Base-by-base conservation (phyloP, 805 yeast genomes). In the Metschnikowia bowlesiae region DNA sequence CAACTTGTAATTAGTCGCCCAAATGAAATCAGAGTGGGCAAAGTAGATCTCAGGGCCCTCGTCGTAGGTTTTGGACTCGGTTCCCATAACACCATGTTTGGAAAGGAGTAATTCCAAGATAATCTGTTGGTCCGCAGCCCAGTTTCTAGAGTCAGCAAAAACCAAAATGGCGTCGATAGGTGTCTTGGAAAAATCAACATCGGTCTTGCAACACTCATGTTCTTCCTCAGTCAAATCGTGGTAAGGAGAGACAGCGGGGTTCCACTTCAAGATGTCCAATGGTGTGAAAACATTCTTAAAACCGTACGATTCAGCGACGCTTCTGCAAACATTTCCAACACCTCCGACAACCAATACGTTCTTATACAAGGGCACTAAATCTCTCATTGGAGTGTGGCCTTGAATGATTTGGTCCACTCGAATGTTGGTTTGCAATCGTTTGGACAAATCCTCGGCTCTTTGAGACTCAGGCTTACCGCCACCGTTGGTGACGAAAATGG, bases 301-400 rank as follows among this genome's bases (percentile, higher is more conserved):
- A 0, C 96, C 96, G 64, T 89, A 89, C 32, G 80, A 82, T 62
- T 81, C 81, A 28, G 96, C 96, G 47, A 89, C 91, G 54, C 84
- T 78, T 56, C 94, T 78, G 63, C 96, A 89, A 10, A 84, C 82
- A 57, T 89, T 89, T 41, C 94, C 90, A 28, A 87, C 82, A 57
- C 96, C 96, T 55, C 96, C 96, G 47, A 89, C 89, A 48, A 89
- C 96, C 42, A 89, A 71, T 5, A 89, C 95, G 50, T 85, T 86
- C 50, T 85, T 72, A 67, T 84, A 82, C 13, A 77, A 73, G 31
- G 78, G 79, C 11, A 84, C 87, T 62, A 89, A 75, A 62, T 87
- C 95, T 59, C 81, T 84, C 94, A 89, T 89, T 33, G 97, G 97
- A 1, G 97, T 89, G 68, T 89, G 96, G 53, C 96, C 96, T 68